Percentiles rank a stretch among this genome's conserved stretches.
Conservation (phyloP, 352 stramenopile species). For the Phytophthora gonapodyides region DNA sequence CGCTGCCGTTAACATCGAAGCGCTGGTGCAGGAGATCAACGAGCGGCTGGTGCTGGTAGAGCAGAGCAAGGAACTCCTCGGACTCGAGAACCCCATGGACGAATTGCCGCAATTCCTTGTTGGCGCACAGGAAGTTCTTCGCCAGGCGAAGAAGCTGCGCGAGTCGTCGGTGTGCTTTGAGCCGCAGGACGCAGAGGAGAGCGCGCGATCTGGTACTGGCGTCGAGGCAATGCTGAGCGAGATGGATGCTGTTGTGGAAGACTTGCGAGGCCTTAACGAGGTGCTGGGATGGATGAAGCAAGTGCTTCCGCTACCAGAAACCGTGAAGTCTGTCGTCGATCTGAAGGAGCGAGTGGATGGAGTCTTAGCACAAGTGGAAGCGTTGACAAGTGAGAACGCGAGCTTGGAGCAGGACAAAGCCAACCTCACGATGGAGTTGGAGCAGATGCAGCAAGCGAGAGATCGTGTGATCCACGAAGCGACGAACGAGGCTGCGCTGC, state of each 20-base stretch:
- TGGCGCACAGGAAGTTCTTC: constrained; percentile 25
- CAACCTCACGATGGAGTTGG: constrained; percentile 23
- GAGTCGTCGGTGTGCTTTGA: constrained; percentile 9
- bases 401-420: constrained; percentile 26
- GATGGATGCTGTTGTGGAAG: constrained; percentile 35
- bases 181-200: constrained; percentile 6
- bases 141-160: constrained; percentile 28
- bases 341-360: constrained; percentile 33
- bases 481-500: constrained; percentile 28
- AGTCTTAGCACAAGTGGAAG: constrained; percentile 39
- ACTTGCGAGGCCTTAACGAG: constrained; percentile 30
- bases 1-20: constrained; percentile 37
- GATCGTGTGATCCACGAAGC: constrained; percentile 31
- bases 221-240: constrained; percentile 23
- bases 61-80: constrained; percentile 32
- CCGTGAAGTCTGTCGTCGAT: constrained; percentile 23
- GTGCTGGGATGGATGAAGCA: constrained; percentile 36
- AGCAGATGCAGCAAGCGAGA: constrained; percentile 18
- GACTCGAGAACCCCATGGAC: constrained; percentile 31
- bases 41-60: constrained; percentile 42
- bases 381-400: constrained; percentile 25
- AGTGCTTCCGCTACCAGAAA: constrained; percentile 40
- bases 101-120: constrained; percentile 44
- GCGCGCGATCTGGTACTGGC: background rate
- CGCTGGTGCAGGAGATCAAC: constrained; percentile 41